Base-by-base conservation (phyloP, 1,139 yeast species). In the Sugiyamaella neomexicana region DNA sequence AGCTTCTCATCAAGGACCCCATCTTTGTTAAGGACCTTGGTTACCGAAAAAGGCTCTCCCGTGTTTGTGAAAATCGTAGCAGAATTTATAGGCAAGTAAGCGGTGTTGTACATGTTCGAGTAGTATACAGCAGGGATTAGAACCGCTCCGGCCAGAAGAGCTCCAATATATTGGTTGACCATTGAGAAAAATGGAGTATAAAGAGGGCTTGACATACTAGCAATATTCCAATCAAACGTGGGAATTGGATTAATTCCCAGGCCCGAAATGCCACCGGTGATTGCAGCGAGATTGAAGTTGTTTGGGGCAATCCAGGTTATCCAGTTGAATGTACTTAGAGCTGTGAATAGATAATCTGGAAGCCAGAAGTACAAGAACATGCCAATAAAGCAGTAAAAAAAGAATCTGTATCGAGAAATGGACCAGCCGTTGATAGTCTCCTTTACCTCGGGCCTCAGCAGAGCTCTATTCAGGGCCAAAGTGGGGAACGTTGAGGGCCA, bases 291-390 rank as follows among this genome's bases (percentile, higher is more conserved):
- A 55, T 76, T 76, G 59, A 78, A 72, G 64, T 80, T 82, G 34
- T 74, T 60, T 20, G 85, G 85, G 3, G 75, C 70, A 53, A 81
- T 80, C 87, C 86, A 82, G 2, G 82, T 77, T 63, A 78, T 76
- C 85, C 86, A 81, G 64, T 79, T 80, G 69, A 82, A 82, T 13
- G 71, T 69, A 2, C 80, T 73, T 12, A 81, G 64, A 1, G 81
- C 82, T 44, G 68, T 66, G 63, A 80, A 78, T 2, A 81, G 56
- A 56, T 74, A 80, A 53, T 73, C 71, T 13, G 87, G 86, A 29
- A 82, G 45, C 85, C 85, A 82, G 61, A 72, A 77, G 68, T 77
- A 82, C 13, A 70, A 40, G 59, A 81, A 80, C 60, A 79, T 74
- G 1, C 38, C 29, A 4, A 34, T 9, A 52, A 74, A 68, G 2